These are phyloP conservation scores for Cercospora brassicicola DNA, from an alignment of 2,329 filamentous ascomycete species.

Conservation along the genomic window DNA sequence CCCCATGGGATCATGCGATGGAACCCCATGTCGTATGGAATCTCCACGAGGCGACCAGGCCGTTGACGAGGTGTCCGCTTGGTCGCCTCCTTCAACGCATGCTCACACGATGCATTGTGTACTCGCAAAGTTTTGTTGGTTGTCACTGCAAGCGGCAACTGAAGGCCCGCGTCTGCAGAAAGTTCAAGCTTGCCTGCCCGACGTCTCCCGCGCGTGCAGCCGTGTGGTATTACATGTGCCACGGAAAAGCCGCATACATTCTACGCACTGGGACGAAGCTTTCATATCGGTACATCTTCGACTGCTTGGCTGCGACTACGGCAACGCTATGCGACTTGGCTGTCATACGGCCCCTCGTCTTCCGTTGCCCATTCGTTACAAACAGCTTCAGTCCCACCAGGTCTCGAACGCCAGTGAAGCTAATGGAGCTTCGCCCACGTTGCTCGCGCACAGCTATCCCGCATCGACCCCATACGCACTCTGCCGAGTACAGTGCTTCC, in stretches of 20 bases:
- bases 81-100: neutral
- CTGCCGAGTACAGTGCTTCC: conserved; percentile 3
- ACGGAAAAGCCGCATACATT: neutral
- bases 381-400: neutral
- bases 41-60: neutral
- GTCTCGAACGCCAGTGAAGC: neutral
- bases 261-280: conserved; percentile 5
- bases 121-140: neutral
- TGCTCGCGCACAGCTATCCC: conserved; percentile 4
- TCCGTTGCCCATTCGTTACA: conserved; percentile 2
- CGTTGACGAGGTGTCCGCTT: neutral
- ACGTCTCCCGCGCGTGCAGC: neutral
- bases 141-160: neutral
- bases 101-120: neutral
- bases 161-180: neutral
- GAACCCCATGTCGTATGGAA: neutral
- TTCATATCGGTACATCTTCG: neutral
- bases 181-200: neutral
- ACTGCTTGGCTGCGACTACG: conserved; percentile 4
- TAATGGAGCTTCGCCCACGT: conserved; percentile 3
- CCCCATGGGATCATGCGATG: neutral
- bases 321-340: conserved; percentile 14
- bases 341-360: neutral
- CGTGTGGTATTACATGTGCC: neutral
- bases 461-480: conserved; percentile 12